These are phyloP conservation scores for Cladosporium austrohemisphaericum DNA, from an alignment of 2,329 filamentous ascomycete genomes.

Conservation along the genomic window DNA sequence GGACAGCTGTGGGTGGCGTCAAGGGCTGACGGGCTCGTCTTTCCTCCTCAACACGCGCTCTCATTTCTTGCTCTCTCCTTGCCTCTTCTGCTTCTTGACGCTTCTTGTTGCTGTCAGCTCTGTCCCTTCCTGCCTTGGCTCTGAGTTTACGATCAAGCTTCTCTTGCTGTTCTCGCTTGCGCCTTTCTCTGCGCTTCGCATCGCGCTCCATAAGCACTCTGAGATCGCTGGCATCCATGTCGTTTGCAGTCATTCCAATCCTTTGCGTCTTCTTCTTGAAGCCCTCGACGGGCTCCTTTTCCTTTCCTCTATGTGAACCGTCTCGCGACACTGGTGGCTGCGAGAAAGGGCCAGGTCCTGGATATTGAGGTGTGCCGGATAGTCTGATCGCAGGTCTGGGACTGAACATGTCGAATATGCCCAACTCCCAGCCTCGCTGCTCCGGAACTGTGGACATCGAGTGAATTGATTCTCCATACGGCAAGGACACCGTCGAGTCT, in stretches of 20 bases:
- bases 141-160: constrained; percentile 62
- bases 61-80: constrained; percentile 29
- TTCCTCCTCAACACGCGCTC: constrained; percentile 25
- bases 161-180: constrained; percentile 64
- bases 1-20: constrained; percentile 31
- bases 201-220: constrained; percentile 90
- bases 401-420: constrained; percentile 73
- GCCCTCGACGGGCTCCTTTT: constrained; percentile 31
- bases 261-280: constrained; percentile 39
- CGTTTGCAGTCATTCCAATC: constrained; percentile 71
- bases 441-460: constrained; percentile 76
- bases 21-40: constrained; percentile 22
- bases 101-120: constrained; percentile 31
- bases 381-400: constrained; percentile 81
- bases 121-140: constrained; percentile 60
- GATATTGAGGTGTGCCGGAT: constrained; percentile 61
- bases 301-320: constrained; percentile 24
- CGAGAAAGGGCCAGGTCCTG: constrained; percentile 34
- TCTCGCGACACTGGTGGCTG: constrained; percentile 13
- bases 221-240: constrained; percentile 77
- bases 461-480: constrained; percentile 67
- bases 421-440: constrained; percentile 73
- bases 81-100: constrained; percentile 53
- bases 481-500: constrained; percentile 69
- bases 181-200: constrained; percentile 71